Evolutionary conservation across 2,329 filamentous ascomycete species (phyloP).

Genomic region (Alternaria incomplexa): DNA sequence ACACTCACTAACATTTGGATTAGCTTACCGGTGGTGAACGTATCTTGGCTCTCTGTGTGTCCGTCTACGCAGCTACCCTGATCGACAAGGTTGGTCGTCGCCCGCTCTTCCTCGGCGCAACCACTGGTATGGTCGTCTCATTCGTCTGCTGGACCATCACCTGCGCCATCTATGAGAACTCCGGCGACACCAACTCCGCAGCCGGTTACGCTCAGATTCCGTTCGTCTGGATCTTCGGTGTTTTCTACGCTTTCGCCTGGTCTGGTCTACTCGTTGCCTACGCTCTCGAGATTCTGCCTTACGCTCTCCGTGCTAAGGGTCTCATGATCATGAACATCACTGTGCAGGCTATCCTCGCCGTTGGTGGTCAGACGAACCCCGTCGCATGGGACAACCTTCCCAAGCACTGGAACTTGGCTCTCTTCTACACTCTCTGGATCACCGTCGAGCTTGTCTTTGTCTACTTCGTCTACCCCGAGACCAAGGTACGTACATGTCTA

Average conservation of each 20-base stretch:
- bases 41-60: conserved; percentile 63
- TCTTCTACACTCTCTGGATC: conserved; percentile 70
- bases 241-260: conserved; percentile 64
- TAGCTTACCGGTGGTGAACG: conserved; percentile 58
- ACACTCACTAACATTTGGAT: conserved; percentile 1
- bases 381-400: conserved; percentile 67
- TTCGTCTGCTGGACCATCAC: conserved; percentile 50
- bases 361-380: conserved; percentile 67
- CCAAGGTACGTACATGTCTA: conserved; percentile 49
- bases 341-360: conserved; percentile 67
- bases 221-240: conserved; percentile 58
- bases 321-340: conserved; percentile 66
- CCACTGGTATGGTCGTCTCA: conserved; percentile 42
- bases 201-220: conserved; percentile 56
- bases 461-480: conserved; percentile 57
- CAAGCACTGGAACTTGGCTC: conserved; percentile 65
- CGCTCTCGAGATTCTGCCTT: conserved; percentile 58
- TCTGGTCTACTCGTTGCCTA: conserved; percentile 64
- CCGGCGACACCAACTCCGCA: conserved; percentile 40
- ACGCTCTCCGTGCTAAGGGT: conserved; percentile 57
- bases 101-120: conserved; percentile 59
- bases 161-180: conserved; percentile 31
- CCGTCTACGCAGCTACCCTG: conserved; percentile 61
- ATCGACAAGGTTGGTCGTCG: conserved; percentile 64
- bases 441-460: conserved; percentile 65